These are phyloP conservation scores for Silene conica DNA, from an alignment of 148 eudicot species.

Conservation along the genomic window DNA sequence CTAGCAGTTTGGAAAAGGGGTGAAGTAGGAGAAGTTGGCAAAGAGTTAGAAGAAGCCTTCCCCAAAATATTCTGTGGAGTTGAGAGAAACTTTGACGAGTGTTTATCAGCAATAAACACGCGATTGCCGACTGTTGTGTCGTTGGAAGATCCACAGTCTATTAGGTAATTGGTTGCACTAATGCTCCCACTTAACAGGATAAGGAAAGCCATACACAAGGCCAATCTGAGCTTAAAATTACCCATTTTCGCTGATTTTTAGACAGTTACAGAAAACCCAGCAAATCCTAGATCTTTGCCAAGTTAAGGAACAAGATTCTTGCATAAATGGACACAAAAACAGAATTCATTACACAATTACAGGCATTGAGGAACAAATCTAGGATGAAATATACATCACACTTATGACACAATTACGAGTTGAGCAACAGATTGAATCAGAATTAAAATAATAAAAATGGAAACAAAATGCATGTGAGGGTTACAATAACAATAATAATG, in stretches of 20 bases:
- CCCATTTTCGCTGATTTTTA: slow-evolving; percentile 26
- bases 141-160: slow-evolving; percentile 71
- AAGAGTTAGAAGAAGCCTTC: slow-evolving; percentile 38
- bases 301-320: background rate
- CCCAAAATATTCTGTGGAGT: slow-evolving; percentile 50
- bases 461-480: slow-evolving; percentile 2
- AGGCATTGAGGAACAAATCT: slow-evolving; percentile 15
- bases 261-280: background rate
- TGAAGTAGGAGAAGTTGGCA: slow-evolving; percentile 29
- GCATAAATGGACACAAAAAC: background rate
- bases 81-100: slow-evolving; percentile 45
- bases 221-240: slow-evolving; percentile 22
- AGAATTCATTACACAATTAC: too few relatives aligned
- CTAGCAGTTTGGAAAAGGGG: slow-evolving; percentile 65
- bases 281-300: slow-evolving; percentile 10
- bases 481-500: background rate
- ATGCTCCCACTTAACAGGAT: slow-evolving; percentile 34
- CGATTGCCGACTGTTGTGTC: slow-evolving; percentile 51
- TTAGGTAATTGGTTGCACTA: slow-evolving; percentile 41
- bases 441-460: background rate
- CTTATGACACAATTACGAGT: background rate
- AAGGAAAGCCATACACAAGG: slow-evolving; percentile 27
- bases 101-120: slow-evolving; percentile 58
- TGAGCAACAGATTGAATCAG: background rate
- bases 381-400: background rate